phyloP scores from a whole-genome alignment of 176 grass and related monocot genomes.

The Olyra latifolia region DNA sequence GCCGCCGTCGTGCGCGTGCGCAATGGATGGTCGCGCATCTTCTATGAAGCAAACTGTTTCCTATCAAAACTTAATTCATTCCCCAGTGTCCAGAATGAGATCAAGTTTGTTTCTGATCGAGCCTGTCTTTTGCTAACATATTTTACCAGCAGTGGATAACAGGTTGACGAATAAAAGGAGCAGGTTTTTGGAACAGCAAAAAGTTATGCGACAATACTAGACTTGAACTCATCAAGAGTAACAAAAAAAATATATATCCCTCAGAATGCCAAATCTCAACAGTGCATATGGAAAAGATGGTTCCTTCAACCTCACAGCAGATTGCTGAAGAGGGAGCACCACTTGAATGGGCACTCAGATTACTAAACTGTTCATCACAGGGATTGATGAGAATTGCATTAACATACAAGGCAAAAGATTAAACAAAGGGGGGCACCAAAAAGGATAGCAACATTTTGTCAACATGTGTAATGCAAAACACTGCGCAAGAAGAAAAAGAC shows the following conservation, averaged over 20 bases:
- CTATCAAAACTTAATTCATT: no score
- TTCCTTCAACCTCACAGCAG: conserved; percentile 45
- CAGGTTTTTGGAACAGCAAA: no score
- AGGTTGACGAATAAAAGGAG: no score
- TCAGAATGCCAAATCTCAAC: conserved; percentile 61
- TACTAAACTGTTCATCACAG: conserved; percentile 67
- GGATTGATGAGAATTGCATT: background rate
- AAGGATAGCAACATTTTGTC: background rate
- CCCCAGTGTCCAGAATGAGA: no score
- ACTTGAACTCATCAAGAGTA: background rate
- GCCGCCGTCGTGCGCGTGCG: no score
- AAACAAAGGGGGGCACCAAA: background rate
- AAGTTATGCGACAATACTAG: no score
- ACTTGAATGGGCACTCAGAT: conserved; percentile 42
- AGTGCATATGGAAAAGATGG: conserved; percentile 21
- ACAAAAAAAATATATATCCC: conserved; percentile 21
- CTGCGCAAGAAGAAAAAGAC: no score
- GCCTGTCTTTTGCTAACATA: no score
- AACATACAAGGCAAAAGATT: background rate
- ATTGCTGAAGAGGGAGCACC: conserved; percentile 48
- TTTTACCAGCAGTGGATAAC: no score
- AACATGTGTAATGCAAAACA: background rate
- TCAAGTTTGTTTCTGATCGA: no score
- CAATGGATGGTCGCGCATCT: no score
- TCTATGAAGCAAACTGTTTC: no score